These are phyloP conservation scores for Corymbia calophylla DNA, from an alignment of 441 rosid species.

Conservation along the genomic window DNA sequence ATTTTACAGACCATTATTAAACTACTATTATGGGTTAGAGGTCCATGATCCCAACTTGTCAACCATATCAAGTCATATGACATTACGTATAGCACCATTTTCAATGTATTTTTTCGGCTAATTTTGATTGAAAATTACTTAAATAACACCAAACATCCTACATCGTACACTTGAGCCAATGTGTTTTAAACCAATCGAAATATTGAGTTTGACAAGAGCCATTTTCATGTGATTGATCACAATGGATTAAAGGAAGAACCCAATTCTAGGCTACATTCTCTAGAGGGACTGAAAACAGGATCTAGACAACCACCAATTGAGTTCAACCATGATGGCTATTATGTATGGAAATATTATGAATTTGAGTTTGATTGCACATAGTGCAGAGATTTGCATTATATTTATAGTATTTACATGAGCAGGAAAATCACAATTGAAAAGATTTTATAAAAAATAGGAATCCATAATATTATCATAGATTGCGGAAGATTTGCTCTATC, in stretches of 20 bases:
- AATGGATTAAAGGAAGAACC: not conserved
- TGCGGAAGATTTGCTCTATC: not conserved
- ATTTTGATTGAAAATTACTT: no score
- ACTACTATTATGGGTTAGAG: not conserved
- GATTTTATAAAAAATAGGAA: no score
- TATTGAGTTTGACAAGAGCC: not conserved
- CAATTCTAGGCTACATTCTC: not conserved
- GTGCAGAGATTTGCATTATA: not conserved
- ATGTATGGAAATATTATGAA: conserved; percentile 9
- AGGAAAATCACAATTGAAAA: no score
- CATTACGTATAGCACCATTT: no score
- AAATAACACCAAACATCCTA: no score
- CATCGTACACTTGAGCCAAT: no score
- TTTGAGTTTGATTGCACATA: no score
- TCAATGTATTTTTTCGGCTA: no score
- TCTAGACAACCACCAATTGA: conserved; percentile 49
- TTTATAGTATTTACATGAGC: no score
- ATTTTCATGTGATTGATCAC: not conserved
- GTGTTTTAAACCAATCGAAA: not conserved
- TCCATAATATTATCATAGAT: not conserved
- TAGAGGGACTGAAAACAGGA: conserved; percentile 40
- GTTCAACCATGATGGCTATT: conserved; percentile 62
- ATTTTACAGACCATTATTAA: not conserved
- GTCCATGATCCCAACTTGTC: not conserved
- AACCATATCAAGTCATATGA: not conserved